These are phyloP conservation scores for Obelidium mucronatum DNA, from an alignment of 192 early-diverging fungal species.

Conservation along the genomic window DNA sequence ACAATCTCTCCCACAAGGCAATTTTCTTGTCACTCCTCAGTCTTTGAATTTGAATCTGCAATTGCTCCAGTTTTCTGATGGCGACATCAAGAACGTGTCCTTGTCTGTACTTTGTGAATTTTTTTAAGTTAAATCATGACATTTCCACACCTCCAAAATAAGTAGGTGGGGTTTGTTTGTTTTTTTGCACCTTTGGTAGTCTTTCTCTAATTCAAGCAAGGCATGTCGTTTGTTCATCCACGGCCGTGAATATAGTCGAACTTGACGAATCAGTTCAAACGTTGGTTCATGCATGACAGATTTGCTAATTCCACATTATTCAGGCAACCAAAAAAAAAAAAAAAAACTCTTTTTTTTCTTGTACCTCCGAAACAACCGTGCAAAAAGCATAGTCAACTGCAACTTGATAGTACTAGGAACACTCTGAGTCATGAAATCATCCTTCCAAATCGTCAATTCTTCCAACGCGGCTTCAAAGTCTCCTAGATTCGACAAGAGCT, in stretches of 20 bases:
- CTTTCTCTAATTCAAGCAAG: slow-evolving; percentile 58
- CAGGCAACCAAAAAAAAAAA: too few species aligned
- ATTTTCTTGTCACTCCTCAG: slow-evolving; percentile 49
- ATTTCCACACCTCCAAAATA: too few species aligned
- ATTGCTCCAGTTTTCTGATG: slow-evolving; percentile 60
- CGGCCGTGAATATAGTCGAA: slow-evolving; percentile 54
- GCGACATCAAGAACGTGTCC: slow-evolving; percentile 58
- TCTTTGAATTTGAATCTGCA: slow-evolving; percentile 51
- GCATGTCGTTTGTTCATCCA: slow-evolving; percentile 53
- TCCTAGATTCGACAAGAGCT: slow-evolving; percentile 47
- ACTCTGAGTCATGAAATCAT: slow-evolving; percentile 56
- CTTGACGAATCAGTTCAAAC: slow-evolving; percentile 64
- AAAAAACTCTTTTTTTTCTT: neutral
- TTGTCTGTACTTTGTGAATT: slow-evolving; percentile 35
- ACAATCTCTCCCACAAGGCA: slow-evolving; percentile 55
- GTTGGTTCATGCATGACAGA: slow-evolving; percentile 63
- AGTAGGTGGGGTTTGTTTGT: neutral
- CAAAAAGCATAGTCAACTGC: slow-evolving; percentile 58
- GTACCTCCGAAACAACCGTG: slow-evolving; percentile 57
- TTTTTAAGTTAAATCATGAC: neutral
- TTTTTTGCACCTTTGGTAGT: slow-evolving; percentile 48
- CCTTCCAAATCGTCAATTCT: slow-evolving; percentile 64
- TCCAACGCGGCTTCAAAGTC: slow-evolving; percentile 61
- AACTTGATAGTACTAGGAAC: slow-evolving; percentile 55
- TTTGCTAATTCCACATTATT: slow-evolving; percentile 46